Percentiles rank a stretch among this genome's conserved stretches.
Evolutionary conservation across 768 basidiomycete species (phyloP).

Genomic region (Chalciporus pseudorubinellus): DNA sequence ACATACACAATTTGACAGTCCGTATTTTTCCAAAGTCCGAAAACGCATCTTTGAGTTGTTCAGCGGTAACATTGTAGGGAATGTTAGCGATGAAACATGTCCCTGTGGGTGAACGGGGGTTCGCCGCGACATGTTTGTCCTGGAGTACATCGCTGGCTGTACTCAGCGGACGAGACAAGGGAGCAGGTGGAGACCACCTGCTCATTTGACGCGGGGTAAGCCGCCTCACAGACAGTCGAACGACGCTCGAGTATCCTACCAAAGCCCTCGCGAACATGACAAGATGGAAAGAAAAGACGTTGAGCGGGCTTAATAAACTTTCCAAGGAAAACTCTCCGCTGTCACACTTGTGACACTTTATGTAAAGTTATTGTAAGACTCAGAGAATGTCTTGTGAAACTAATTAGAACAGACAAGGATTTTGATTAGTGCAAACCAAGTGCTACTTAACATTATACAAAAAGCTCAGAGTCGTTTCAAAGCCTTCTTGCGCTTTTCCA

Average conservation of each 20-base stretch:
- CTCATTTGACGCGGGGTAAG: not conserved
- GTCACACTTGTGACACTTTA: slow-evolving; percentile 23
- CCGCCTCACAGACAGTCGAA: slow-evolving; percentile 7
- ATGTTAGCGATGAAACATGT: slow-evolving; percentile 51
- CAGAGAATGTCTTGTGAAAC: too few relatives aligned
- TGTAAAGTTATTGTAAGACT: too few relatives aligned
- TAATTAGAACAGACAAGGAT: too few relatives aligned
- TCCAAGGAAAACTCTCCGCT: not conserved
- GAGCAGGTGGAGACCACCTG: not conserved
- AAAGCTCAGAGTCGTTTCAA: slow-evolving; percentile 66
- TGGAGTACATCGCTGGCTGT: not conserved
- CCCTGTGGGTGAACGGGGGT: slow-evolving; percentile 28
- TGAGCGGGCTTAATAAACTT: too few relatives aligned
- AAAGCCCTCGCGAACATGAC: slow-evolving; percentile 25
- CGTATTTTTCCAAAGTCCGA: slow-evolving; percentile 42
- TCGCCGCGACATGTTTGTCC: not conserved
- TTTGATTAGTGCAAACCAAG: too few relatives aligned
- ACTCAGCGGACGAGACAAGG: slow-evolving; percentile 14
- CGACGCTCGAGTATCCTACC: slow-evolving; percentile 10
- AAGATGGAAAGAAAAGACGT: not conserved
- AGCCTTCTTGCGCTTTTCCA: slow-evolving; percentile 88
- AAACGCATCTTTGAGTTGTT: slow-evolving; percentile 42
- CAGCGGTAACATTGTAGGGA: slow-evolving; percentile 44
- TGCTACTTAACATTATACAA: too few relatives aligned
- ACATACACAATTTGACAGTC: slow-evolving; percentile 42